Conservation (phyloP, 495 filamentous ascomycete species). For the Tuber calosporum region DNA sequence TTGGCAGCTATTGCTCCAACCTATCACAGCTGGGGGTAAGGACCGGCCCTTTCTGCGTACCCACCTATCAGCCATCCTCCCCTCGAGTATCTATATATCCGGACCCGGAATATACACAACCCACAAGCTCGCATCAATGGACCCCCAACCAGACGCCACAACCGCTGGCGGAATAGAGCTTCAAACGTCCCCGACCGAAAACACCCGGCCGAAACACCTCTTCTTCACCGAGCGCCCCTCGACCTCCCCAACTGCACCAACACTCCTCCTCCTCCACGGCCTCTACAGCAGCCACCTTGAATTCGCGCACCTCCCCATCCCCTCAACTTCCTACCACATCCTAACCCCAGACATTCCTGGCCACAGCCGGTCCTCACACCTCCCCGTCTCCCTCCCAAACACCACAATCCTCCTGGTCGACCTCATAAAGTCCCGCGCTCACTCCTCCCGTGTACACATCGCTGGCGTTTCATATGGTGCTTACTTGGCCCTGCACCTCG, state of each 20-base stretch:
- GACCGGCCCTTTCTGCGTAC: background rate
- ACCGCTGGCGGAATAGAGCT: background rate
- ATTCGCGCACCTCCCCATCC: background rate
- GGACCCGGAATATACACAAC: background rate
- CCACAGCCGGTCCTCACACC: background rate
- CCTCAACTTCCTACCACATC: background rate
- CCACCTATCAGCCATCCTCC: background rate
- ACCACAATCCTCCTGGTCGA: background rate
- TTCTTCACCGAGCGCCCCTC: background rate
- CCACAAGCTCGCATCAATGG: background rate
- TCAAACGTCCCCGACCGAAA: background rate
- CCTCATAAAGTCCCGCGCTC: conserved; percentile 2
- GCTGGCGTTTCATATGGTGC: background rate
- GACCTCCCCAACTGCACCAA: background rate
- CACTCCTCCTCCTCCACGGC: background rate
- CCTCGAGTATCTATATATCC: background rate
- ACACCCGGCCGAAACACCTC: background rate
- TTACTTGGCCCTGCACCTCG: background rate
- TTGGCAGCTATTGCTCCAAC: background rate
- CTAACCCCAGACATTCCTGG: background rate
- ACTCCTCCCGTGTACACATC: background rate
- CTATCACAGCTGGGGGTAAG: background rate
- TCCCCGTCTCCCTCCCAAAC: conserved; percentile 1
- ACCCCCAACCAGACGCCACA: background rate
- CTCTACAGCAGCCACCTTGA: conserved; percentile 4